These are phyloP conservation scores for Xylariaceae sp. DNA, from an alignment of 2,329 filamentous ascomycete species.

Conservation along the genomic window DNA sequence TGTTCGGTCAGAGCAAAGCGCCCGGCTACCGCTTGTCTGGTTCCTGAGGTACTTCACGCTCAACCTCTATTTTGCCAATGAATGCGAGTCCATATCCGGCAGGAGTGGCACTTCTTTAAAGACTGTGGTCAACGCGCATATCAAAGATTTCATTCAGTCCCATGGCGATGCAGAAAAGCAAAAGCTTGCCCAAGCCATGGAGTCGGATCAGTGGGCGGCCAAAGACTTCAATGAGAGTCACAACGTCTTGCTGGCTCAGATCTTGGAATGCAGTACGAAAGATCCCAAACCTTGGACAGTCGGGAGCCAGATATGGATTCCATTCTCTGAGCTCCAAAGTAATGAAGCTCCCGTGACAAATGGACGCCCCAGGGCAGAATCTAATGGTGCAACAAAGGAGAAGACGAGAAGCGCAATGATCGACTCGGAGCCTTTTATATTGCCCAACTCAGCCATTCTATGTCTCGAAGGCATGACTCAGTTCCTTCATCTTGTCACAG, in stretches of 20 bases:
- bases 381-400: constrained; percentile 51
- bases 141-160: constrained; percentile 70
- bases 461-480: constrained; percentile 77
- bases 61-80: constrained; percentile 77
- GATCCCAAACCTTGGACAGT: constrained; percentile 64
- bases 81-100: constrained; percentile 80
- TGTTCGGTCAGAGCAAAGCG: constrained; percentile 69
- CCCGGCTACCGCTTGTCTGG: constrained; percentile 58
- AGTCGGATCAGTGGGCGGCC: constrained; percentile 73
- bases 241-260: constrained; percentile 53
- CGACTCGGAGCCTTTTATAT: constrained; percentile 77
- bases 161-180: constrained; percentile 70
- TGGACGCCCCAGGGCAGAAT: constrained; percentile 35
- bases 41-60: constrained; percentile 80
- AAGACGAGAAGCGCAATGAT: constrained; percentile 69
- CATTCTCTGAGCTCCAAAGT: constrained; percentile 36
- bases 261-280: constrained; percentile 64
- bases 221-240: constrained; percentile 66
- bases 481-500: constrained; percentile 76
- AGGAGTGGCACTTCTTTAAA: constrained; percentile 71
- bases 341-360: constrained; percentile 30
- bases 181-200: constrained; percentile 68
- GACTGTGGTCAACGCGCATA: constrained; percentile 73
- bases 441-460: constrained; percentile 76
- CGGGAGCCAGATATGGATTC: constrained; percentile 54